phyloP scores from a whole-genome alignment of 768 basidiomycete genomes.

The Agrocybe praecox region DNA sequence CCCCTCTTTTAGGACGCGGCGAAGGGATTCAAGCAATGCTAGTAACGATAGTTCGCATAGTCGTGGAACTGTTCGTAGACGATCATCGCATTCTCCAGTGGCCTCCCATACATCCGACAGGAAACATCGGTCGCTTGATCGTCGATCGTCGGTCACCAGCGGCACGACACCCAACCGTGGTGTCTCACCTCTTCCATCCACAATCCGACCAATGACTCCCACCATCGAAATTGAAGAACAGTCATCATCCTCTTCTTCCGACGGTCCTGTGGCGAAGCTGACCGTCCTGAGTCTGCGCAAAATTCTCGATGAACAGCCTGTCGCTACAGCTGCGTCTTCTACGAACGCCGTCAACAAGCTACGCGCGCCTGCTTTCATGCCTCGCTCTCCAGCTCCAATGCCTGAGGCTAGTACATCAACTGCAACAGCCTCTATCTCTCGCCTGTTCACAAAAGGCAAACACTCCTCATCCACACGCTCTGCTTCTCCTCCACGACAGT shows the following conservation, averaged over 20 bases:
- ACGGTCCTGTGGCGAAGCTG: conserved; percentile 56
- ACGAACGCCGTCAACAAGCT: conserved; percentile 17
- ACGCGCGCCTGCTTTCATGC: conserved; percentile 38
- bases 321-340: conserved; percentile 11
- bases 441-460: conserved; percentile 67
- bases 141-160: conserved; percentile 6
- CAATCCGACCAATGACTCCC: conserved; percentile 51
- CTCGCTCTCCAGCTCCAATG: conserved; percentile 53
- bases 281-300: conserved; percentile 70
- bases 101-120: conserved; percentile 16
- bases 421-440: conserved; percentile 77
- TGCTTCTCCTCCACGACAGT: conserved; percentile 57
- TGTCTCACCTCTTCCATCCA: conserved; percentile 21
- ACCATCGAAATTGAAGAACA: conserved; percentile 58
- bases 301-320: conserved; percentile 63
- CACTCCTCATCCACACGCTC: conserved; percentile 64
- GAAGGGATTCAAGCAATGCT: conserved; percentile 34
- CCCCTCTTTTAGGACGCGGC: conserved; percentile 33
- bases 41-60: conserved; percentile 29
- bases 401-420: conserved; percentile 65
- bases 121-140: conserved; percentile 8
- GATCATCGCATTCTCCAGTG: conserved; percentile 4
- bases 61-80: conserved; percentile 4
- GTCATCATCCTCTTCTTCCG: conserved; percentile 57
- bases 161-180: conserved; percentile 19